Percentiles rank a stretch among this genome's conserved stretches.
Evolutionary conservation across 148 eudicot genomes (phyloP).

Genomic region (Fagopyrum homotropicum): DNA sequence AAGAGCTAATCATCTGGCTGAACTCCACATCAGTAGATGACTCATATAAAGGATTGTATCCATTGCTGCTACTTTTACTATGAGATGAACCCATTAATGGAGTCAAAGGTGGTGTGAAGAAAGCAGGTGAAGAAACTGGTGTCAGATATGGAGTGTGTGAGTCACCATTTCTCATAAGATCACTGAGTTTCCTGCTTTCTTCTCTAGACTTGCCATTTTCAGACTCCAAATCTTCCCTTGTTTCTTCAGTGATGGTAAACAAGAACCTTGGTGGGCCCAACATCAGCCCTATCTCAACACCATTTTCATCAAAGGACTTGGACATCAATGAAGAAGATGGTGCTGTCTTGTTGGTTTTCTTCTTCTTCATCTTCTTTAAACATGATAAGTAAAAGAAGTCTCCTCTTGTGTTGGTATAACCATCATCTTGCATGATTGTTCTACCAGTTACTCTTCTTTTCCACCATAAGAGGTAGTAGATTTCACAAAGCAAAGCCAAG

Average conservation of each 20-base stretch:
- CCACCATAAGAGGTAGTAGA: conserved; percentile 83
- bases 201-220: conserved; percentile 41
- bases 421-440: conserved; percentile 13
- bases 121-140: conserved; percentile 59
- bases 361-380: conserved; percentile 27
- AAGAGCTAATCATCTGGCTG: conserved; percentile 26
- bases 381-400: conserved; percentile 34
- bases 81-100: conserved; percentile 19
- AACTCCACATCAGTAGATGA: conserved; percentile 57
- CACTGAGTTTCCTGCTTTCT: conserved; percentile 42
- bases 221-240: conserved; percentile 66
- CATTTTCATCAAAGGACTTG: conserved; percentile 29
- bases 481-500: conserved; percentile 58
- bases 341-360: background rate
- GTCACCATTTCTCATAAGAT: conserved; percentile 29
- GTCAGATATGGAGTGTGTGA: conserved; percentile 39
- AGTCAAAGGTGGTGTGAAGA: conserved; percentile 52
- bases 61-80: conserved; percentile 10
- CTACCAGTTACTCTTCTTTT: conserved; percentile 41
- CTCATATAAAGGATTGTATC: conserved; percentile 37
- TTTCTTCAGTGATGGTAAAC: conserved; percentile 70
- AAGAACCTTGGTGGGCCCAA: conserved; percentile 63
- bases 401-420: conserved; percentile 17
- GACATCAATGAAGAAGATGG: conserved; percentile 17
- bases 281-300: conserved; percentile 16